Evolutionary conservation across 1,139 yeast species (phyloP).

Genomic region (Sugiyamaella novakii): DNA sequence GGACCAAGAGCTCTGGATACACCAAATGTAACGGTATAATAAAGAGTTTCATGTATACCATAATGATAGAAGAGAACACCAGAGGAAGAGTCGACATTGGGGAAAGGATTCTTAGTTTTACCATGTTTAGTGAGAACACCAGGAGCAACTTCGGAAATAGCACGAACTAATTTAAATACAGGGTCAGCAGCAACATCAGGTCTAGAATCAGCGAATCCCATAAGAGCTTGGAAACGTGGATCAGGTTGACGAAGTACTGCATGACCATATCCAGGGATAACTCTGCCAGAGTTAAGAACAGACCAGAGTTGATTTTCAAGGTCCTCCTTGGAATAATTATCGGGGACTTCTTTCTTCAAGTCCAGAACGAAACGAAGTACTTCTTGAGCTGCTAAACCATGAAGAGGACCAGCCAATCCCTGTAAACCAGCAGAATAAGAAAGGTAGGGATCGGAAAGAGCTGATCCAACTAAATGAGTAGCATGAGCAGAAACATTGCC

Average conservation of each 20-base stretch:
- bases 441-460: slow-evolving; percentile 89
- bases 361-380: slow-evolving; percentile 90
- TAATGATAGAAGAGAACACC: slow-evolving; percentile 97
- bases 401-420: slow-evolving; percentile 98
- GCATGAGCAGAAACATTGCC: slow-evolving; percentile 98
- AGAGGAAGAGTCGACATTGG: slow-evolving; percentile 97
- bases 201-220: slow-evolving; percentile 72
- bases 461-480: slow-evolving; percentile 95
- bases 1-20: slow-evolving; percentile 98
- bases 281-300: slow-evolving; percentile 87
- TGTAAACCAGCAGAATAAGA: slow-evolving; percentile 93
- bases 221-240: slow-evolving; percentile 96
- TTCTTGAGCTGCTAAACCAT: slow-evolving; percentile 98
- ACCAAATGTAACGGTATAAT: slow-evolving; percentile 98
- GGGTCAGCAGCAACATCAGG: slow-evolving; percentile 45
- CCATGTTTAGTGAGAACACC: slow-evolving; percentile 94
- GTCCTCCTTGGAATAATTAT: slow-evolving; percentile 64
- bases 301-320: slow-evolving; percentile 91
- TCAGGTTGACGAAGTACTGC: slow-evolving; percentile 96
- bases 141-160: slow-evolving; percentile 94
- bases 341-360: slow-evolving; percentile 73
- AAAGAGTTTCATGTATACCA: slow-evolving; percentile 92
- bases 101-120: slow-evolving; percentile 99
- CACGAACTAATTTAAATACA: slow-evolving; percentile 59
- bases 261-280: slow-evolving; percentile 97